Evolutionary conservation across 2,329 filamentous ascomycete genomes (phyloP).

Genomic region (Xylaria sp.): DNA sequence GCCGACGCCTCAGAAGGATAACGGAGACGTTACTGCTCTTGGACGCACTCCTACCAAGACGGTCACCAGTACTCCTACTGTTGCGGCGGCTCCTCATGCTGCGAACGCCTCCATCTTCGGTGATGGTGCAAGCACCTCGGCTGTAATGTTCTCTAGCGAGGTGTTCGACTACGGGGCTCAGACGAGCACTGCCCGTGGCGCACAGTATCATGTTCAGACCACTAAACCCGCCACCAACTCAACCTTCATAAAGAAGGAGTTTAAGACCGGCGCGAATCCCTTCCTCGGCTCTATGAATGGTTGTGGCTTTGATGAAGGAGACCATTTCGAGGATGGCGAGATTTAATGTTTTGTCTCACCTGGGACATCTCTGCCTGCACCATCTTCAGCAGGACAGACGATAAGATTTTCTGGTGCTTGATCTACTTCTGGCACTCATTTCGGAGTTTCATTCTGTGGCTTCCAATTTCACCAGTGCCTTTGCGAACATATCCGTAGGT

Average conservation of each 20-base stretch:
- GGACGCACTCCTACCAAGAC: neutral
- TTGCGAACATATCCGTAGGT: neutral
- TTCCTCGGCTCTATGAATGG: neutral
- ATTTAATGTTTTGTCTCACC: constrained; percentile 41
- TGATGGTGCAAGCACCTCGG: constrained; percentile 11
- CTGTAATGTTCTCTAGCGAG: neutral
- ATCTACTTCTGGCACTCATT: neutral
- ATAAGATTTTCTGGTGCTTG: neutral
- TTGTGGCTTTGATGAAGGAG: neutral
- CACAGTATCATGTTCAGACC: neutral
- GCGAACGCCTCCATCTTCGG: constrained; percentile 29
- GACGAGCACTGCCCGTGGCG: neutral
- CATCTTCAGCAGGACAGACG: neutral
- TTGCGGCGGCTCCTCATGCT: neutral
- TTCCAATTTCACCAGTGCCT: neutral
- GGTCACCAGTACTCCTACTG: neutral
- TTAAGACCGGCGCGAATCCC: neutral
- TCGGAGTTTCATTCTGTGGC: neutral
- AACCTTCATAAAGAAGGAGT: neutral
- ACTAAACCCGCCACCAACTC: neutral
- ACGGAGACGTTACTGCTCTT: neutral
- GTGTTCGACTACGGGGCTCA: neutral
- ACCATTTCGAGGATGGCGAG: constrained; percentile 50
- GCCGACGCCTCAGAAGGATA: neutral
- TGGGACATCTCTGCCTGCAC: neutral